Evolutionary conservation across 2,329 filamentous ascomycete genomes (phyloP).

Genomic region (Elsinoe ampelina): DNA sequence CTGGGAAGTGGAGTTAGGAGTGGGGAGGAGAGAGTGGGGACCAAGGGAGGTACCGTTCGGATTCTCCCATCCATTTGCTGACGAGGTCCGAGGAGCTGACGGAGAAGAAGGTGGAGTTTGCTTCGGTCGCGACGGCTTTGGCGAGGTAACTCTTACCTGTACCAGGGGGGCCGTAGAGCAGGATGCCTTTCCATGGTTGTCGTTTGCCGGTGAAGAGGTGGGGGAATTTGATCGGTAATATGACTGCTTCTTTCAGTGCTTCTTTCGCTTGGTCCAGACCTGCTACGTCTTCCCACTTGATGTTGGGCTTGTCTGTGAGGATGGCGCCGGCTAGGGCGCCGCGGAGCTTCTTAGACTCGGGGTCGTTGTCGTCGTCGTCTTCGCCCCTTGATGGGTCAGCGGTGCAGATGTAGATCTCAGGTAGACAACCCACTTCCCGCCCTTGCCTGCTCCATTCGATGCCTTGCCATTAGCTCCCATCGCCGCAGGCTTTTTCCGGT

Average conservation of each 20-base stretch:
- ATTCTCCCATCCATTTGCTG: constrained; percentile 99
- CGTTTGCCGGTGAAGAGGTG: constrained; percentile 92
- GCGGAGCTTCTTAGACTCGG: constrained; percentile 90
- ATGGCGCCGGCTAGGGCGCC: constrained; percentile 88
- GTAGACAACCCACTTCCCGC: constrained; percentile 34
- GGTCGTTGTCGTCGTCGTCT: constrained; percentile 61
- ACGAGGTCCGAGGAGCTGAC: constrained; percentile 54
- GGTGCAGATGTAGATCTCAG: neutral
- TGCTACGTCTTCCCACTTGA: constrained; percentile 97
- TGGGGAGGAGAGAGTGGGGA: constrained; percentile 14
- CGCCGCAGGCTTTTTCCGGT: constrained; percentile 60
- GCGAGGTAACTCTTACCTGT: constrained; percentile 97
- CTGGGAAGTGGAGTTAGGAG: constrained; percentile 37
- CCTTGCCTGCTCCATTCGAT: constrained; percentile 53
- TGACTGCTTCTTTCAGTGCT: constrained; percentile 92
- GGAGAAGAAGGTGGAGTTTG: constrained; percentile 46
- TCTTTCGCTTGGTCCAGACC: constrained; percentile 92
- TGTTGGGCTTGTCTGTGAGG: constrained; percentile 86
- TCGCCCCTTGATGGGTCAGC: constrained; percentile 26
- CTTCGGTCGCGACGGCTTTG: constrained; percentile 95
- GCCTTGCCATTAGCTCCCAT: constrained; percentile 64
- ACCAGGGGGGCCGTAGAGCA: constrained; percentile 90
- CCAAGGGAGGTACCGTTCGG: constrained; percentile 62
- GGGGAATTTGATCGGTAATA: constrained; percentile 96
- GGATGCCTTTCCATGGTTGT: constrained; percentile 95